These are phyloP conservation scores for Verticillium nonalfalfae DNA, from an alignment of 2,329 filamentous ascomycete genomes.

Conservation along the genomic window DNA sequence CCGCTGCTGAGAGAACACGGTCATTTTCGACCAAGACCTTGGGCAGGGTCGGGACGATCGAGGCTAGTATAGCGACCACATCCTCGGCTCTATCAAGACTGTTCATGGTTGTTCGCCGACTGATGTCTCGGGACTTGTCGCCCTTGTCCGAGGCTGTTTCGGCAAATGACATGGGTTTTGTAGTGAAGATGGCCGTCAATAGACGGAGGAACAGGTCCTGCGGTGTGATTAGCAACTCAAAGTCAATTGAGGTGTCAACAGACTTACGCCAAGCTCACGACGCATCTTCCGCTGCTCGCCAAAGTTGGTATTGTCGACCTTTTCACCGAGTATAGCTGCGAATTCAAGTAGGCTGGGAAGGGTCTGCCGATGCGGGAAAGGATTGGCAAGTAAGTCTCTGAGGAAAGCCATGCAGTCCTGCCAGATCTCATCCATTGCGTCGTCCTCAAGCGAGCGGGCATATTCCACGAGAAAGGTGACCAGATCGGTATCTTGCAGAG, in stretches of 20 bases:
- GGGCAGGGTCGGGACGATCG: constrained; percentile 72
- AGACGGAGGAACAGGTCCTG: constrained; percentile 86
- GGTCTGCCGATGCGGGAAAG: constrained; percentile 89
- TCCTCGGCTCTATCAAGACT: constrained; percentile 56
- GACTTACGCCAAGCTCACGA: constrained; percentile 72
- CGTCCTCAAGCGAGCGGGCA: constrained; percentile 83
- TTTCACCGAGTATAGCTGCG: constrained; percentile 81
- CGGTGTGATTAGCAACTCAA: constrained; percentile 17
- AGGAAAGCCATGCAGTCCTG: constrained; percentile 87
- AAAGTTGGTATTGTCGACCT: constrained; percentile 97
- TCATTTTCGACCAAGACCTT: constrained; percentile 83
- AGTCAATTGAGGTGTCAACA: neutral
- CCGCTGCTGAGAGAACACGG: constrained; percentile 70
- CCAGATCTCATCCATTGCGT: constrained; percentile 98
- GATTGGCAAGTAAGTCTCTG: constrained; percentile 84
- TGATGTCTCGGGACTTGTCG: constrained; percentile 31
- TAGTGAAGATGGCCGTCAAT: constrained; percentile 90
- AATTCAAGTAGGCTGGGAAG: constrained; percentile 83
- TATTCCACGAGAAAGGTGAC: constrained; percentile 89
- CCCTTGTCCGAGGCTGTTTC: constrained; percentile 36
- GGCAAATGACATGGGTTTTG: constrained; percentile 68
- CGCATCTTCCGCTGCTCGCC: constrained; percentile 91
- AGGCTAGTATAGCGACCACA: constrained; percentile 71
- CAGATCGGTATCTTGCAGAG: constrained; percentile 75
- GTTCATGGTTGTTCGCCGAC: constrained; percentile 26